Evolutionary conservation across 305 asterid species (phyloP), one percentile per base, ranked within the genome.

Genomic region (Plantago rigida): DNA sequence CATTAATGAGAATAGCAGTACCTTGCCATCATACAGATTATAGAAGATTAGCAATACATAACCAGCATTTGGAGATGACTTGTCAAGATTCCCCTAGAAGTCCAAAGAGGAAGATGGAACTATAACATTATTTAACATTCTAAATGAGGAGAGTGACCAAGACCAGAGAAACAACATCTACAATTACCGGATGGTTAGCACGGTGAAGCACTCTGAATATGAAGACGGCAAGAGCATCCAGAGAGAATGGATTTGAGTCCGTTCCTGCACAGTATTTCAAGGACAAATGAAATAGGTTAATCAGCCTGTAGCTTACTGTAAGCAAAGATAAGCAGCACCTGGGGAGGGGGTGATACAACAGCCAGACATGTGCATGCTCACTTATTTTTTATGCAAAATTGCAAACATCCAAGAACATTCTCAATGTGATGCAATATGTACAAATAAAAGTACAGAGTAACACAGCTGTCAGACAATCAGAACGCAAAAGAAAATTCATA

Each of bases 1-100:
- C 5, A 51, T 17, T 44, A 19, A 53, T 47, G 46, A 63, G 63
- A 39, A 44, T 47, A 62, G 34, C 64, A 24, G 57, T 76, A 92
- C 99, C 99, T 81, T 89, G 77, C 97, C 99, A 61, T 84, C 94
- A 66, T 92, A 88, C 71, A 92, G 87, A 77, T 92, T 83, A 77
- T 92, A 92, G 75, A 92, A 89, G 91, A 88, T 82, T 67, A 92
- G 76, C 83, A 92, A 72, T 61, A 92, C 97, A 70, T 75, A 89
- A 68, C 99, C 99, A 73, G 82, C 97, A 77, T 81, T 83, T 51
- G 91, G 84, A 65, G 96, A 80, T 60, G 94, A 78, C 75, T 77
- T 83, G 83, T 92, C 99, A 71, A 92, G 99, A 72, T 86, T 86
- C 70, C 99, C 99, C 99, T 92, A 57, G 65, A 67, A 69, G 72